Evolutionary conservation across 305 asterid species (phyloP), one percentile per base, ranked within the genome.

Genomic region (Petunia hybrid): DNA sequence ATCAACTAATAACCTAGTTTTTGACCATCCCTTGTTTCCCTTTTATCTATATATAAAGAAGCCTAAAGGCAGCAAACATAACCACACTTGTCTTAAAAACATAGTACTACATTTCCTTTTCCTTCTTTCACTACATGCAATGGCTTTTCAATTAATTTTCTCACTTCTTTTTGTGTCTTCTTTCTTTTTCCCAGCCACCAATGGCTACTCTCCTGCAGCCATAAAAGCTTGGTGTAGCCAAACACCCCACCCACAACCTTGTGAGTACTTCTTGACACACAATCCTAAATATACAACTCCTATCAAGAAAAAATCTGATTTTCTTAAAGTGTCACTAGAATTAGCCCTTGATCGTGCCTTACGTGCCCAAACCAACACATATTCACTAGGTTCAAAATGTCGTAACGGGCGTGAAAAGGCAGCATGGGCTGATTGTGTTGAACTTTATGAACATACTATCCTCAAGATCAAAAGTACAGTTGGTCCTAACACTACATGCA

Each of bases 401-500:
- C 88, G 95, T 0, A 86, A 85, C 57, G 38, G 80, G 1, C 87
- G 67, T 0, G 98, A 96, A 83, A 90, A 85, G 80, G 89, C 91
- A 8, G 98, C 99, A 10, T 95, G 98, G 98, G 77, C 87, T 1
- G 98, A 94, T 75, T 95, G 98, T 82, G 42, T 95, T 9, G 89
- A 87, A 86, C 87, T 95, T 0, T 94, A 95, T 65, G 91, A 89
- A 46, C 7, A 84, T 55, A 87, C 93, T 5, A 83, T 92, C 8
- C 84, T 14, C 0, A 83, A 79, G 3, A 77, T 96, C 86, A 91
- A 91, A 87, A 85, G 68, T 3, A 91, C 94, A 1, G 83, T 85
- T 2, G 91, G 89, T 78, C 92, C 92, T 0, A 14, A 45, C 80
- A 69, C 77, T 0, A 86, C 87, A 39, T 86, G 89, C 73, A 78